Conservation (phyloP, 2,329 filamentous ascomycete genomes). For the Paracoccidioides lutzii region DNA sequence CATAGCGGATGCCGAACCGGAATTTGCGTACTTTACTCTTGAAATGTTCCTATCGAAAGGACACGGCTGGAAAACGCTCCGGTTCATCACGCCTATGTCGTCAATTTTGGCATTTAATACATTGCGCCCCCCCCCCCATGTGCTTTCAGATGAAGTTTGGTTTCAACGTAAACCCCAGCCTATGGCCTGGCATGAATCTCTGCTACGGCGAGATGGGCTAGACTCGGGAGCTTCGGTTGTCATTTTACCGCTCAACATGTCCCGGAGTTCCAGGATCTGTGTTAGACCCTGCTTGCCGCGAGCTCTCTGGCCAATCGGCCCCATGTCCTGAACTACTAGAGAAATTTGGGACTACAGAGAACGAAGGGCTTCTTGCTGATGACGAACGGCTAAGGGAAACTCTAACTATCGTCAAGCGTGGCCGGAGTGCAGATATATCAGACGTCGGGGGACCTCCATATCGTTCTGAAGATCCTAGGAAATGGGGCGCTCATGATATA, state of each 20-base stretch:
- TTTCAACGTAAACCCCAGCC: conserved; percentile 10
- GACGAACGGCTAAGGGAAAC: conserved; percentile 4
- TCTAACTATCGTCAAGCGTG: conserved; percentile 7
- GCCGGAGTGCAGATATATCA: conserved; percentile 4
- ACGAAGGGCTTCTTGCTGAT: not conserved
- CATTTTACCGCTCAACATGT: conserved; percentile 11
- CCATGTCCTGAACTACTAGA: conserved; percentile 1
- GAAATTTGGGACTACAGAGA: conserved; percentile 4
- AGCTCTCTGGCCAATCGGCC: conserved; percentile 3
- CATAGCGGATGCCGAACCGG: conserved; percentile 2
- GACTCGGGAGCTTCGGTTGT: conserved; percentile 10
- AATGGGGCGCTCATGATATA: not conserved
- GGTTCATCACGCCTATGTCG: conserved; percentile 11
- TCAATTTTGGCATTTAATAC: conserved; percentile 5
- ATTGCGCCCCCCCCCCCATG: not conserved
- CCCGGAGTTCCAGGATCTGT: conserved; percentile 1
- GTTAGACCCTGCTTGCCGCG: not conserved
- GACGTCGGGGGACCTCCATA: not conserved
- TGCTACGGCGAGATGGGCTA: conserved; percentile 8
- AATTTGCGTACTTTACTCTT: conserved; percentile 10
- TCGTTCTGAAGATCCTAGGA: not conserved
- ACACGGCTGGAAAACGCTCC: conserved; percentile 12
- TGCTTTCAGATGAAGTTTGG: not conserved
- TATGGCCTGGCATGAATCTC: conserved; percentile 8
- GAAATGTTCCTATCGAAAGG: conserved; percentile 10